Conservation (phyloP, 23 red algal species). For the Agarophyton chilense region DNA sequence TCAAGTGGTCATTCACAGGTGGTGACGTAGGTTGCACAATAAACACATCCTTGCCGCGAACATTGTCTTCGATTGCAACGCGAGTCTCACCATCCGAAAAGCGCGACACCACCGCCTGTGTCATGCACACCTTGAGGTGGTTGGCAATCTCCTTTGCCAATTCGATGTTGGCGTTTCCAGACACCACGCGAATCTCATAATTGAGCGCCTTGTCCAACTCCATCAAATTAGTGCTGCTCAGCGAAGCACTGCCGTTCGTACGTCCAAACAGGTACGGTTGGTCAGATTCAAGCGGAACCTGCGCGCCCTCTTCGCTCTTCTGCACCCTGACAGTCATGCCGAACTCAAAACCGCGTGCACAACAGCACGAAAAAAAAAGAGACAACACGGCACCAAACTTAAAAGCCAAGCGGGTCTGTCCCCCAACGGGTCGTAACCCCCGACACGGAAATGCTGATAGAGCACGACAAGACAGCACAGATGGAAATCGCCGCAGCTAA, state of each 20-base stretch:
- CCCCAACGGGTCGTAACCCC: too few relatives aligned
- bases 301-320: constrained; percentile 43
- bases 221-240: constrained; percentile 63
- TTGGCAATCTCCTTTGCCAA: constrained; percentile 86
- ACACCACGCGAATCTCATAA: constrained; percentile 96
- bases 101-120: constrained; percentile 77
- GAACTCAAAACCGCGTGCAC: neutral
- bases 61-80: constrained; percentile 97
- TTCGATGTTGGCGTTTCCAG: constrained; percentile 91
- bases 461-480: neutral
- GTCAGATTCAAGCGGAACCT: constrained; percentile 44
- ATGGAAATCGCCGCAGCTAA: neutral
- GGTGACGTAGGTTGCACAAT: constrained; percentile 95
- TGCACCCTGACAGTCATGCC: neutral
- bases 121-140: constrained; percentile 75
- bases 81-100: constrained; percentile 98
- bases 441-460: neutral
- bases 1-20: constrained; percentile 98
- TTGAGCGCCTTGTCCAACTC: constrained; percentile 92
- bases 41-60: constrained; percentile 99
- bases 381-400: neutral
- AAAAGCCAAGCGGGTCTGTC: neutral
- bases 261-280: constrained; percentile 50
- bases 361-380: neutral
- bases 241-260: constrained; percentile 39